A percentile compares a stretch with the other conserved stretches of the same genome.
These are phyloP conservation scores for Leccinum arenicola DNA, from an alignment of 768 basidiomycete species.

Conservation along the genomic window DNA sequence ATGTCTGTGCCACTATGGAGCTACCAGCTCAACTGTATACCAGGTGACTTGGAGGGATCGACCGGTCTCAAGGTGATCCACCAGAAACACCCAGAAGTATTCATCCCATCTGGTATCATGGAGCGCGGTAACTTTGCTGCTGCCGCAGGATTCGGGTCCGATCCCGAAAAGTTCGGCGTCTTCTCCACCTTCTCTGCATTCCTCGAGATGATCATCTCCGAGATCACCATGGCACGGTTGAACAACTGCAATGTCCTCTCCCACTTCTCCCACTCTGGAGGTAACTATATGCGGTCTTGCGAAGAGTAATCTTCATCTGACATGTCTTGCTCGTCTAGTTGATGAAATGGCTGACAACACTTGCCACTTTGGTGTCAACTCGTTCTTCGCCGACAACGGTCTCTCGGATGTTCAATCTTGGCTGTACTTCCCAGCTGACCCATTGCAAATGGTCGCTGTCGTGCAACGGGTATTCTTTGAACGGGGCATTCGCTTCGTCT, in stretches of 20 bases:
- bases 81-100: constrained; percentile 87
- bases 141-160: constrained; percentile 86
- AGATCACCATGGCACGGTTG: constrained; percentile 89
- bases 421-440: constrained; percentile 88
- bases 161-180: constrained; percentile 77
- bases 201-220: constrained; percentile 87
- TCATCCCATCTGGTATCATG: constrained; percentile 83
- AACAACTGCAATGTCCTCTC: constrained; percentile 85
- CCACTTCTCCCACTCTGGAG: constrained; percentile 89
- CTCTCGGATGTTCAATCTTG: constrained; percentile 75
- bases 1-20: background rate
- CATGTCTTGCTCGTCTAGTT: constrained; percentile 34
- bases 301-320: background rate
- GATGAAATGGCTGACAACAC: constrained; percentile 69
- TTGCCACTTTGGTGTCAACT: constrained; percentile 76
- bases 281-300: constrained; percentile 36
- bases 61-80: constrained; percentile 87
- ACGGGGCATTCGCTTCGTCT: constrained; percentile 78
- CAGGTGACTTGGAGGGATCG: constrained; percentile 84
- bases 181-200: constrained; percentile 92
- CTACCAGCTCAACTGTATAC: background rate
- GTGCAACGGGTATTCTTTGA: constrained; percentile 81
- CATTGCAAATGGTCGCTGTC: constrained; percentile 75
- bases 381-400: constrained; percentile 85
- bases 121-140: constrained; percentile 82